Evolutionary conservation across 73 alveolate genomes (phyloP).

Genomic region (Tetrahymena thermophila): DNA sequence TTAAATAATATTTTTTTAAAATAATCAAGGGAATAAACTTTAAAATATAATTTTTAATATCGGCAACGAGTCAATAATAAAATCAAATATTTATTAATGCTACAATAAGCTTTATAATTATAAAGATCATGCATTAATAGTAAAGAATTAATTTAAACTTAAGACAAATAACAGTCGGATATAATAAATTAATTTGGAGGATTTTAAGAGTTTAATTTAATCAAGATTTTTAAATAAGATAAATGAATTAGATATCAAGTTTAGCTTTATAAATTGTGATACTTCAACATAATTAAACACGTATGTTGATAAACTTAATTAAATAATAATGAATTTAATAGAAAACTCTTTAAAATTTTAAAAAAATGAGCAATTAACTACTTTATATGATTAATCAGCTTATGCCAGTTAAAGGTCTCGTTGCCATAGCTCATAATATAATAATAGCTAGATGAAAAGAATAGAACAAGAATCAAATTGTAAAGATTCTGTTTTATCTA

Average conservation of each 20-base stretch:
- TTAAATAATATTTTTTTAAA: no score
- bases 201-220: no score
- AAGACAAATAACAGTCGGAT: background rate
- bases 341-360: background rate
- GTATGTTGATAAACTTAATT: background rate
- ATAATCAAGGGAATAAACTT: background rate
- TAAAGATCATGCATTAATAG: background rate
- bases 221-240: background rate
- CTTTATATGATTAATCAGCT: background rate
- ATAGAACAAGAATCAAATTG: background rate
- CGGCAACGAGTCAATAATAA: background rate
- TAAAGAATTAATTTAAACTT: background rate
- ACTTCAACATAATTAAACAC: background rate
- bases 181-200: background rate
- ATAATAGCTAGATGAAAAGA: no score
- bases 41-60: no score
- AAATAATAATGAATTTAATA: no score
- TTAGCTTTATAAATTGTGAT: background rate
- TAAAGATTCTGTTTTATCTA: background rate
- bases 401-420: background rate
- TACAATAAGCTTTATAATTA: background rate
- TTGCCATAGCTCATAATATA: background rate
- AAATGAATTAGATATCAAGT: background rate
- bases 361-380: background rate
- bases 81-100: background rate